Conservation (phyloP, 148 eudicot species). For the Linanthus parryae region DNA sequence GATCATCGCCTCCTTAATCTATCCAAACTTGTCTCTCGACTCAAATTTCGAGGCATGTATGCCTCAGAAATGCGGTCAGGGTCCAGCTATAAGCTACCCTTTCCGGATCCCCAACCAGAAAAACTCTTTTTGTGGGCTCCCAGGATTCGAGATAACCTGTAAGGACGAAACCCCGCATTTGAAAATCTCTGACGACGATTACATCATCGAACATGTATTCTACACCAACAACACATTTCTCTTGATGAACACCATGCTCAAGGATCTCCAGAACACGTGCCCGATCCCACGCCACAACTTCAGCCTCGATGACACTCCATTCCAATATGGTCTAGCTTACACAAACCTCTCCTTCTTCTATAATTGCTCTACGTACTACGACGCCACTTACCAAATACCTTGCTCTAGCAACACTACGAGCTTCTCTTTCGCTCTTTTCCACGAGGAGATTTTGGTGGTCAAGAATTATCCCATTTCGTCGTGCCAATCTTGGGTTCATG, state of each 20-base stretch:
- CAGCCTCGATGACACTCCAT: conserved; percentile 26
- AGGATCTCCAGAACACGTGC: conserved; percentile 20
- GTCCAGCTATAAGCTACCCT: conserved; percentile 32
- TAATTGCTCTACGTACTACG: conserved; percentile 20
- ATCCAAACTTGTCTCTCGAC: no score
- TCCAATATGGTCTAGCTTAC: conserved; percentile 12
- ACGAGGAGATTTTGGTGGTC: conserved; percentile 14
- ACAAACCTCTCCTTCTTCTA: conserved; percentile 30
- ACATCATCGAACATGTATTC: conserved; percentile 24
- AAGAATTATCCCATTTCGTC: conserved; percentile 4
- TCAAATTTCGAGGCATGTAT: conserved; percentile 18
- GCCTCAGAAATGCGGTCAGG: conserved; percentile 35
- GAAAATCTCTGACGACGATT: conserved; percentile 26
- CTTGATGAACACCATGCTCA: conserved; percentile 20
- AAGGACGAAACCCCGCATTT: conserved; percentile 7
- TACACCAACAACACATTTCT: conserved; percentile 24
- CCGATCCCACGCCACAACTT: conserved; percentile 34
- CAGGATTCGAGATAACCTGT: conserved; percentile 1
- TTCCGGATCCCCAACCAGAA: conserved; percentile 36
- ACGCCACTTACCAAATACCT: background rate
- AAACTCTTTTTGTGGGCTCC: conserved; percentile 15
- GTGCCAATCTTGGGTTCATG: conserved; percentile 22
- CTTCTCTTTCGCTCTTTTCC: conserved; percentile 36
- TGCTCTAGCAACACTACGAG: background rate
- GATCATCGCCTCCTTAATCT: no score